These are phyloP conservation scores for Alternaria rosae DNA, from an alignment of 2,329 filamentous ascomycete genomes.

Conservation along the genomic window DNA sequence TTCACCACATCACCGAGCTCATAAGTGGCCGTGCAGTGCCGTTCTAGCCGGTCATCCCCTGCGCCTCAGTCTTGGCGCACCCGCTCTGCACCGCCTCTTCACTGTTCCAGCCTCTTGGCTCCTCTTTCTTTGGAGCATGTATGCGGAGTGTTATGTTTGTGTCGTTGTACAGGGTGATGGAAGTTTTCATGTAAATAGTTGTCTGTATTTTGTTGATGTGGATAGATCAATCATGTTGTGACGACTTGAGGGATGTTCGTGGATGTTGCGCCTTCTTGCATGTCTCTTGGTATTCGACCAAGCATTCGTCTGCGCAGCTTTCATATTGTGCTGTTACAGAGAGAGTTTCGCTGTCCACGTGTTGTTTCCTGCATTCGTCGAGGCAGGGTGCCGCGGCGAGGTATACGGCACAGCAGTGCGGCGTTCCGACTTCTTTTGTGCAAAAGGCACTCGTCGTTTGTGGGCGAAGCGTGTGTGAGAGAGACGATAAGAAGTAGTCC, in stretches of 20 bases:
- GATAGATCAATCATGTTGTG: neutral
- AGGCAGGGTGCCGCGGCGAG: constrained; percentile 6
- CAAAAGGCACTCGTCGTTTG: neutral
- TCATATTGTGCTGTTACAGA: constrained; percentile 7
- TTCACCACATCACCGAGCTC: neutral
- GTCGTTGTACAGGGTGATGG: neutral
- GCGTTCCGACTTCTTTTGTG: constrained; percentile 5
- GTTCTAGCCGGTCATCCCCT: neutral
- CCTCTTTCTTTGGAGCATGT: neutral
- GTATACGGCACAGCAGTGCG: constrained; percentile 7
- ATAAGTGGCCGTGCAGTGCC: neutral
- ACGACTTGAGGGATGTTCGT: neutral
- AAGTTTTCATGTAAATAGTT: neutral
- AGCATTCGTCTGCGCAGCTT: constrained; percentile 7
- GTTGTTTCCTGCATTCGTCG: constrained; percentile 6
- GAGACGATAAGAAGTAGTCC: neutral
- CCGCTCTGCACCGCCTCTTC: neutral
- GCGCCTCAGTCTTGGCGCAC: neutral
- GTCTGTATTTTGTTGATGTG: neutral
- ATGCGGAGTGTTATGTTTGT: neutral
- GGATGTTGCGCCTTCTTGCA: neutral
- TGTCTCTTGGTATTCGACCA: constrained; percentile 1
- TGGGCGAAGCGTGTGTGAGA: neutral
- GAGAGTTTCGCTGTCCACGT: constrained; percentile 7
- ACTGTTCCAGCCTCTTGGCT: neutral